Evolutionary conservation across 257 asterid species (phyloP).

Genomic region (Solanum sejunctum): DNA sequence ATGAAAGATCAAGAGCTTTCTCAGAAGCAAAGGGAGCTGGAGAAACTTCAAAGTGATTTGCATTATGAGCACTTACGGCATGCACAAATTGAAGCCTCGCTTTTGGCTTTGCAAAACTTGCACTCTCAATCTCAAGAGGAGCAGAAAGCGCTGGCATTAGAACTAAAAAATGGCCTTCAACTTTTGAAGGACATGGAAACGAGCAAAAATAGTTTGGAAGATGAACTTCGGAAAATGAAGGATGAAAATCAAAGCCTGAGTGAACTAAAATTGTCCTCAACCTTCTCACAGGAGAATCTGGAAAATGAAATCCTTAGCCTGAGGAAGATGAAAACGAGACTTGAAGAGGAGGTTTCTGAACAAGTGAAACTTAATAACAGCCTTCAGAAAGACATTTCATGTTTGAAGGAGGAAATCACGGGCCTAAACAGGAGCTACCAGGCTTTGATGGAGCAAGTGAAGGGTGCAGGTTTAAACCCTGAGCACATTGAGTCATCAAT

Average conservation of each 20-base stretch:
- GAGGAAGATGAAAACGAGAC: constrained; percentile 58
- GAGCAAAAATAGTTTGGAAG: constrained; percentile 45
- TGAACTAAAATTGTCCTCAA: constrained; percentile 32
- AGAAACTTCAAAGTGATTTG: constrained; percentile 49
- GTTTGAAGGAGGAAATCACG: constrained; percentile 60
- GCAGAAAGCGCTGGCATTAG: constrained; percentile 46
- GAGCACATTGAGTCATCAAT: constrained; percentile 31
- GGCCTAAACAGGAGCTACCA: constrained; percentile 44
- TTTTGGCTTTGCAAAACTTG: constrained; percentile 36
- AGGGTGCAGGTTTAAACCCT: constrained; percentile 49
- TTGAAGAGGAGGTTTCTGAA: constrained; percentile 56
- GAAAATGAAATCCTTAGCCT: constrained; percentile 51
- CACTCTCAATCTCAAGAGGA: constrained; percentile 65
- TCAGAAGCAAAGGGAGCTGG: constrained; percentile 60
- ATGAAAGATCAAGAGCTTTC: constrained; percentile 67
- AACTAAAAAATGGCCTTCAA: constrained; percentile 48
- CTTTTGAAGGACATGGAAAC: constrained; percentile 49
- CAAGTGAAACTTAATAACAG: constrained; percentile 36
- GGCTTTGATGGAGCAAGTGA: constrained; percentile 54
- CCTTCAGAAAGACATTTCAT: constrained; percentile 46
- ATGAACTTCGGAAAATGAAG: constrained; percentile 40
- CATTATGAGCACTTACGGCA: constrained; percentile 38
- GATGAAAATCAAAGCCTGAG: constrained; percentile 47
- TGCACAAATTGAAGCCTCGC: constrained; percentile 52
- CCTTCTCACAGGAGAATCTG: constrained; percentile 44